Evolutionary conservation across 192 early-diverging fungal species (phyloP).

Genomic region (Coemansia sp.): DNA sequence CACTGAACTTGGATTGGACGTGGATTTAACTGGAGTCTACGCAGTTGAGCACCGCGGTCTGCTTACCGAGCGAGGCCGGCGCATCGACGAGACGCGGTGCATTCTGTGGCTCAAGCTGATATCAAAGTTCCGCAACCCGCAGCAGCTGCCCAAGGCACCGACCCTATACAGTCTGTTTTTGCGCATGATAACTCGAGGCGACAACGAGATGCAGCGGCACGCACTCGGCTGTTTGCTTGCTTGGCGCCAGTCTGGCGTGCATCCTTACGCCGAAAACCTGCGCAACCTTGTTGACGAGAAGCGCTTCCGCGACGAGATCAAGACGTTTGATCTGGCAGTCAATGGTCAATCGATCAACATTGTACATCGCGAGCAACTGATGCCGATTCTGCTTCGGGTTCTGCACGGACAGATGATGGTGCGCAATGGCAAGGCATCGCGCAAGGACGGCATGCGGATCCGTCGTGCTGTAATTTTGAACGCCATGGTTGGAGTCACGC

Average conservation of each 20-base stretch:
- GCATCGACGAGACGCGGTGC: constrained; percentile 17
- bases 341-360: constrained; percentile 61
- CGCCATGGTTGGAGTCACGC: constrained; percentile 69
- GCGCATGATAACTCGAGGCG: constrained; percentile 76
- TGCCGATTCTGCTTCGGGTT: constrained; percentile 77
- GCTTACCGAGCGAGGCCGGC: constrained; percentile 20
- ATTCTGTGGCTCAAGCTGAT: constrained; percentile 38
- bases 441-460: constrained; percentile 66
- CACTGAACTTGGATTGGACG: constrained; percentile 11
- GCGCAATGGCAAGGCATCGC: constrained; percentile 70
- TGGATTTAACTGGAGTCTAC: constrained; percentile 6
- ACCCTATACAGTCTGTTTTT: constrained; percentile 55
- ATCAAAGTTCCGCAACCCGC: constrained; percentile 39
- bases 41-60: constrained; percentile 22
- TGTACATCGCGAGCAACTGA: constrained; percentile 66
- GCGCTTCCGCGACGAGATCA: constrained; percentile 89
- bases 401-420: constrained; percentile 89
- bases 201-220: constrained; percentile 70
- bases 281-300: constrained; percentile 75
- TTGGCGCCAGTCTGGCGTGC: constrained; percentile 72
- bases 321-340: constrained; percentile 69
- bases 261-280: constrained; percentile 75
- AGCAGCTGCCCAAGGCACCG: constrained; percentile 21
- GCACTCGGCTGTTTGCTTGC: constrained; percentile 83
- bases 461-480: constrained; percentile 81